phyloP scores from a whole-genome alignment of 805 yeast species.

The Suhomyces canberraensis region DNA sequence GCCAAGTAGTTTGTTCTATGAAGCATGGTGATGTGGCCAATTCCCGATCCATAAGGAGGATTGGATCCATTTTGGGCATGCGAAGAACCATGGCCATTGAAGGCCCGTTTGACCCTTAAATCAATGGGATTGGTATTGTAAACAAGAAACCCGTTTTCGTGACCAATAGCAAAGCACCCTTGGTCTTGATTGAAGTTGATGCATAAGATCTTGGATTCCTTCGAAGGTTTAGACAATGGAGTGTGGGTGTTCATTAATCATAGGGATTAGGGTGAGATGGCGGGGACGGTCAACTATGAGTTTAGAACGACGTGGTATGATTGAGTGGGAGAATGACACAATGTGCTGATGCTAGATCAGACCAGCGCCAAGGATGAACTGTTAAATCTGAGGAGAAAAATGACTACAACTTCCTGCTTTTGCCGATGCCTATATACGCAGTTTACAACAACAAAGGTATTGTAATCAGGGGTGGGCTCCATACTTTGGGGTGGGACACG shows the following conservation, averaged over 20 bases:
- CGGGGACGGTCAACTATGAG: not conserved
- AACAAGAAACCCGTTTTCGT: slow-evolving; percentile 77
- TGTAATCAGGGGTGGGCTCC: not conserved
- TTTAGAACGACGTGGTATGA: not conserved
- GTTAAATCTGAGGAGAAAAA: not conserved
- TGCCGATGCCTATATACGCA: not conserved
- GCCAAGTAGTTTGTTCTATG: slow-evolving; percentile 90
- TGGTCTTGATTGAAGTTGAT: slow-evolving; percentile 85
- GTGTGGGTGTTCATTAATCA: slow-evolving; percentile 17
- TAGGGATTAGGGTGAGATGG: not conserved
- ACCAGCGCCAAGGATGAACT: not conserved
- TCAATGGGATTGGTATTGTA: slow-evolving; percentile 88
- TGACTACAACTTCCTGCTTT: not conserved
- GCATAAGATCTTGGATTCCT: slow-evolving; percentile 43
- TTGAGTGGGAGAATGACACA: not conserved
- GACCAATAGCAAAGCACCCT: slow-evolving; percentile 83
- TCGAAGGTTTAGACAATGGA: slow-evolving; percentile 9
- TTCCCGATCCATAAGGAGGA: slow-evolving; percentile 45
- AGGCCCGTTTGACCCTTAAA: slow-evolving; percentile 54
- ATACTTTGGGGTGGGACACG: not conserved
- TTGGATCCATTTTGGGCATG: slow-evolving; percentile 3
- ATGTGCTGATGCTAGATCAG: not conserved
- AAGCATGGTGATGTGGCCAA: slow-evolving; percentile 77
- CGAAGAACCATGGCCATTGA: slow-evolving; percentile 1
- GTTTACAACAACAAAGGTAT: not conserved